Base-by-base conservation (phyloP, 768 basidiomycete genomes). In the Lyophyllum decastes region DNA sequence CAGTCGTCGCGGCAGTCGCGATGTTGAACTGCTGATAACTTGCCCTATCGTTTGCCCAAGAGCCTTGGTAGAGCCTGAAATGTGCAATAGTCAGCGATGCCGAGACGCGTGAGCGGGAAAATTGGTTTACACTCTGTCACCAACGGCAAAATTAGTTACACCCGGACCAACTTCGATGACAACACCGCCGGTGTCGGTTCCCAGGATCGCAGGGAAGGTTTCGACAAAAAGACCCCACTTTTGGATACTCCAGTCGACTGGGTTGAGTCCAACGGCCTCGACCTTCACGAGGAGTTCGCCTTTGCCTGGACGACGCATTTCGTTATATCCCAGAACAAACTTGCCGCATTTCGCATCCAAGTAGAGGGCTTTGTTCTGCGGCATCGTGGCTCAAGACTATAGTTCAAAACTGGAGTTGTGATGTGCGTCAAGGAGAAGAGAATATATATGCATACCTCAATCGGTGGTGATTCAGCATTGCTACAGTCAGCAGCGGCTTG, bases 211-310 rank as follows among this genome's bases (percentile, higher is more conserved):
- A 0, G 80, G 81, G 55, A 57, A 82, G 2, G 66, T 52, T n/a
- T 73, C 58, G n/a, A 79, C 44, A 55, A 72, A 68, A 16, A 70
- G 38, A 1, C 60, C 68, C 26, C 60, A 64, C 43, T 69, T 68
- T 38, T 65, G 66, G 34, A 65, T 64, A 50, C 71, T 70, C 72
- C 74, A 78, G 66, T 76, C 80, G 56, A 76, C 62, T n/a, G 82
- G 83, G 63, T 84, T 82, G 8, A 84, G 69, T 5, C 74, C 76
- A 3, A 72, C 66, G 0, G 78, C 63, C 38, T 71, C 61, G 48
- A 79, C 58, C 61, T 77, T 76, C 55, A 83, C 68, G 43, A 83
- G 70, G 12, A 82, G 56, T 54, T 82, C 74, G 12, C 74, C 74
- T 2, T 68, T 64, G 3, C 75, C 72, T 10, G 79, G 79, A 54